Evolutionary conservation across 2,329 filamentous ascomycete species (phyloP).

Genomic region (Pseudogymnoascus sp.): DNA sequence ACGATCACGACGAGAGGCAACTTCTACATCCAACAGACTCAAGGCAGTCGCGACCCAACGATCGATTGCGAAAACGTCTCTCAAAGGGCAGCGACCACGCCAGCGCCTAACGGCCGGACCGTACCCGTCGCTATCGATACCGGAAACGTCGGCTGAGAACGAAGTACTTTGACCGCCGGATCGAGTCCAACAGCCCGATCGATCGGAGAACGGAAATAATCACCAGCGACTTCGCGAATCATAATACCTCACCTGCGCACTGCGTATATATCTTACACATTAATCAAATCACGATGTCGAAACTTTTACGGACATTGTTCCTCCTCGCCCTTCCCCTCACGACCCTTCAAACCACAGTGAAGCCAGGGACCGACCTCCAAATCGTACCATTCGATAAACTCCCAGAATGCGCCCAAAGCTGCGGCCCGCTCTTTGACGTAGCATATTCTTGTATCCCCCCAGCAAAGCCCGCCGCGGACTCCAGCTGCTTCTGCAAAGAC

Average conservation of each 20-base stretch:
- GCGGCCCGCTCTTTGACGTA: conserved; percentile 58
- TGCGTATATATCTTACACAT: background rate
- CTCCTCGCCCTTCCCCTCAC: conserved; percentile 9
- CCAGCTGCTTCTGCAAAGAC: conserved; percentile 68
- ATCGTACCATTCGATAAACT: conserved; percentile 52
- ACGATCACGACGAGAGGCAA: background rate
- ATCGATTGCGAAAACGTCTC: background rate
- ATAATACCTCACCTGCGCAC: background rate
- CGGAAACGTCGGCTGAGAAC: conserved; percentile 6
- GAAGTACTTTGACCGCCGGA: conserved; percentile 2
- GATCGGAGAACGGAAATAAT: background rate
- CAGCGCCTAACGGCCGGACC: conserved; percentile 7
- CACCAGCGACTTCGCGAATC: background rate
- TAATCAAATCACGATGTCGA: background rate
- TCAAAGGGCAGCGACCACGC: background rate
- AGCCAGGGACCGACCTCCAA: conserved; percentile 18
- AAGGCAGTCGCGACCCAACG: background rate
- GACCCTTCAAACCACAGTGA: background rate
- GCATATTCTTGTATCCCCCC: conserved; percentile 65
- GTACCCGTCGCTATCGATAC: conserved; percentile 1
- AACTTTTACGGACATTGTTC: background rate
- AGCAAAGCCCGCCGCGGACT: conserved; percentile 46
- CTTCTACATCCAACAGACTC: background rate
- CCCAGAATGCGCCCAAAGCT: conserved; percentile 54
- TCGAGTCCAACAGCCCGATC: background rate